Base-by-base conservation (phyloP, 768 basidiomycete species). In the Agaricus subrufescens region DNA sequence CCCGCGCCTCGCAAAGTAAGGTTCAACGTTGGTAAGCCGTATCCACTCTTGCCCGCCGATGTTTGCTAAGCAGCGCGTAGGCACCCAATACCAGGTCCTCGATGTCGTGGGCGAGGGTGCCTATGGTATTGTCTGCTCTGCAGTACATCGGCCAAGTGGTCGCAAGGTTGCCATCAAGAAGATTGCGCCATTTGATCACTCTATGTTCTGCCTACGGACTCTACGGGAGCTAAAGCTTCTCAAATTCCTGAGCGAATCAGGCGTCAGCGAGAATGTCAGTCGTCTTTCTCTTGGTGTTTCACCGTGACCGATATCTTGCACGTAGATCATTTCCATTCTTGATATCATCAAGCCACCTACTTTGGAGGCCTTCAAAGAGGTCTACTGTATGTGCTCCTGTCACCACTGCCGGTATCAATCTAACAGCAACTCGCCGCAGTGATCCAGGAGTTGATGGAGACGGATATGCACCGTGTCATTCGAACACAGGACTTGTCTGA, bases 151-250 rank as follows among this genome's bases (percentile, higher is more conserved):
- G 59, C 87, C 92, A 2, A 91, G 89, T 51, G 85, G 87, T 51
- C 87, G 91, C 57, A 93, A 93, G 70, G 96, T 98, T 58, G 95
- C 95, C 53, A 94, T 97, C 78, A 97, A 97, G 80, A 91, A 91
- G 75, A 94, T 97, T 72, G 86, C 89, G 0, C 94, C 94, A 4
- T 97, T 96, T 63, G 94, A 96, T 68, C 94, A 95, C 67, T 87
- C 93, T 56, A 93, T 96, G 91, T 95, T 94, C 74, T 92, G 91
- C 66, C 78, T 94, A 67, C 77, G 87, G 49, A 96, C 94, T n/a
- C 77, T 95, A 49, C 83, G 94, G 60, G 94, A 92, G 70, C 79
- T 92, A 63, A 92, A 91, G 65, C 74, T 91, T 15, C 76, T 85
- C 70, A 91, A 91, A 64, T 91, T 91, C 71, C 70, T 94, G 59